Conservation (phyloP, 768 basidiomycete genomes). For the Albatrellus ellisii region DNA sequence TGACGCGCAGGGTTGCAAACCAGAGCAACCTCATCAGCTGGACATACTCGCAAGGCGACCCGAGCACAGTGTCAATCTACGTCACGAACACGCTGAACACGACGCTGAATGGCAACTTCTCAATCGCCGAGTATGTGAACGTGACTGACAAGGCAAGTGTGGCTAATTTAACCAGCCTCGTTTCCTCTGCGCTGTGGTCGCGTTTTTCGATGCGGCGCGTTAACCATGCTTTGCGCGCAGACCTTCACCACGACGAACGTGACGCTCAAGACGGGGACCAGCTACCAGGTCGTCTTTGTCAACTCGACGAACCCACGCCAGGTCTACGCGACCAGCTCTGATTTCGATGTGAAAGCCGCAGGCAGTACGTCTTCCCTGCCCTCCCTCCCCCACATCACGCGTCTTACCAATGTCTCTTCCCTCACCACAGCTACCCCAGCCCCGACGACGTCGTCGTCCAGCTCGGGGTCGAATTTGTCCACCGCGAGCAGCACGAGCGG, state of each 20-base stretch:
- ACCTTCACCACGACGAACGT: constrained; percentile 22
- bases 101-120: constrained; percentile 25
- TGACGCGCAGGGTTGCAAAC: constrained; percentile 21
- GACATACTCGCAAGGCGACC: constrained; percentile 21
- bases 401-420: not conserved
- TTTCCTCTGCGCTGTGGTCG: not conserved
- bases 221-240: constrained; percentile 6
- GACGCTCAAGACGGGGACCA: constrained; percentile 17
- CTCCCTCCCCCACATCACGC: not conserved
- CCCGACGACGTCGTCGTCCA: not conserved
- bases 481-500: constrained; percentile 1
- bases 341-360: constrained; percentile 23
- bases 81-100: constrained; percentile 20
- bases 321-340: constrained; percentile 20
- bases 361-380: constrained; percentile 22
- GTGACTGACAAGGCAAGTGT: constrained; percentile 19
- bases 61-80: constrained; percentile 20
- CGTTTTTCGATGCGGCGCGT: constrained; percentile 3
- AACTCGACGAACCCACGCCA: constrained; percentile 21
- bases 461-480: not conserved
- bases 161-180: no score
- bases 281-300: constrained; percentile 25
- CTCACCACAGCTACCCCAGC: constrained; percentile 7
- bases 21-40: constrained; percentile 23
- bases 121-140: constrained; percentile 22